Evolutionary conservation across 306 rosid species (phyloP), one percentile per base, ranked within the genome.

Genomic region (Casuarina equisetifolia): DNA sequence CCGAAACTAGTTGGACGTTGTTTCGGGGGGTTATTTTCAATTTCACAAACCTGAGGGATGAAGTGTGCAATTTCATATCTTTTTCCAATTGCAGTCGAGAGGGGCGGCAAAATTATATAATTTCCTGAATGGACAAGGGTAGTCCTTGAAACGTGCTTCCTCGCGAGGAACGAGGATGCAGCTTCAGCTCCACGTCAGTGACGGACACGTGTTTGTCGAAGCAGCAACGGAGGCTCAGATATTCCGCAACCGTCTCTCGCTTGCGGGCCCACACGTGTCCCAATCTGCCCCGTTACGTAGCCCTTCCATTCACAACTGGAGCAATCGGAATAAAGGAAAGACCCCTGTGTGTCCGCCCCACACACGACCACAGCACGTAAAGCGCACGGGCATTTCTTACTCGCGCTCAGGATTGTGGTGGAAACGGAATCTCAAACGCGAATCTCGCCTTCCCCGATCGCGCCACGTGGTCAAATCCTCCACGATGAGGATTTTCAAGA

Each of bases 381-480:
- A 4, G 11, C 0, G 38, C 83, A 40, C 48, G 13, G 49, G 35
- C 7, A 49, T 40, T 39, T 9, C 0, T n/a, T 40, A 50, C 49
- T 19, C 11, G 73, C 55, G 67, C 49, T 5, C 3, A 19, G 0
- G 45, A 43, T 68, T n/a, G 76, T 59, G 72, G 81, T 12, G 62
- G 13, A n/a, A 20, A 25, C 11, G 9, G 19, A 50, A 55, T 51
- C 48, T 46, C 57, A 15, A 66, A 71, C 69, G 59, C 39, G 58
- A 79, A 83, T 76, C 63, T 46, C 75, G 80, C 70, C 61, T 38
- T 55, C 78, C 59, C 44, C 51, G 83, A 85, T 76, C 84, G n/a
- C 62, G 90, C 93, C 93, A 89, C 96, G 93, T 89, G 90, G 88
- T 84, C 66, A 74, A 77, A 67, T 89, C 81, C 12, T 72, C 63